Base-by-base conservation (phyloP, 192 early-diverging fungal species). In the Obelidium mucronatum region DNA sequence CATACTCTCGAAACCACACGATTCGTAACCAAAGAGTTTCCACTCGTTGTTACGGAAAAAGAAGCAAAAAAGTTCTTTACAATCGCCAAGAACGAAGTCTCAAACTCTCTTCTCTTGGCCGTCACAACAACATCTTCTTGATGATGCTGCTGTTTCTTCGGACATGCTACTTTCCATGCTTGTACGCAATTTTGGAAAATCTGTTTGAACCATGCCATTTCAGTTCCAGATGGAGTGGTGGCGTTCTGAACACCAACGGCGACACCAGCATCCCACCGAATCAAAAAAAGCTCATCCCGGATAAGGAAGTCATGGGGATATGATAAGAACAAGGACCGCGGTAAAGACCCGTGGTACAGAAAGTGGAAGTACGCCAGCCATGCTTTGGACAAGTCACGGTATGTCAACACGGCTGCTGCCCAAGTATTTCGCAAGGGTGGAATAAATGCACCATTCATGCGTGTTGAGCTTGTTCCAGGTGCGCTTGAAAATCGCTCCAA, bases 161-260 rank as follows among this genome's bases (percentile, higher is more conserved):
- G 28, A 51, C 30, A 33, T 35, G 22, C 33, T 22, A 39, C 17
- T 1, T 37, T 37, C 70, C 70, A 72, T 8, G 31, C 11, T 0
- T 56, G 8, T 11, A 59, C 34, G 36, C 70, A 72, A 30, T 72
- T 72, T 59, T 72, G 70, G 39, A 72, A 72, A 0, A 72, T 13
- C 31, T 72, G 70, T 39, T 72, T 72, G 53, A 72, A 72, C 70
- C 70, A 72, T 6, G 30, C 26, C 52, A 72, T 72, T 44, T 72
- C 70, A 11, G 51, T 39, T 36, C 70, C 70, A 59, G 54, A 33
- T 35, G 70, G 70, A 11, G 70, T 59, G 5, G 11, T 17, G 6
- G 30, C 63, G 0, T 31, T 40, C 17, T 37, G 19, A 1, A 11
- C 6, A 17, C 17, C 28, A 39, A 22, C 17, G 11, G 36, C 8